Conservation (phyloP, 2,329 filamentous ascomycete genomes). For the Chrysoporthe puriensis region DNA sequence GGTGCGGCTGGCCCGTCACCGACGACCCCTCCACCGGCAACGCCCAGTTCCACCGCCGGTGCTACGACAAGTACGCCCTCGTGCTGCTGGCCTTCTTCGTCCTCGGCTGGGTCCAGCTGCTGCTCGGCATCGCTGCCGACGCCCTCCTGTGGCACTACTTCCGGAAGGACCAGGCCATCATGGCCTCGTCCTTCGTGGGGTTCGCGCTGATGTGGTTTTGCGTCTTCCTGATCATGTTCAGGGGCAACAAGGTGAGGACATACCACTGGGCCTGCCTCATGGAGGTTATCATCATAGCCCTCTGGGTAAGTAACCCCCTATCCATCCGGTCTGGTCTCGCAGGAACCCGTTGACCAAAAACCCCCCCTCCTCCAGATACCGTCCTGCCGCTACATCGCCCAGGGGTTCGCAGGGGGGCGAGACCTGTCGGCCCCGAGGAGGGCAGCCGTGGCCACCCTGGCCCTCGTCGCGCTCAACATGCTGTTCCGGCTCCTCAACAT, state of each 20-base stretch:
- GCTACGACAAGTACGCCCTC: slow-evolving; percentile 44
- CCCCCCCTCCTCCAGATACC: slow-evolving; percentile 29
- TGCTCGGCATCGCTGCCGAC: slow-evolving; percentile 39
- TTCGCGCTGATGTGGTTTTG: slow-evolving; percentile 44
- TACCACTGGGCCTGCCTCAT: slow-evolving; percentile 44
- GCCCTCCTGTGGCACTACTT: slow-evolving; percentile 43
- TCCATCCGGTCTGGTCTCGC: slow-evolving; percentile 23
- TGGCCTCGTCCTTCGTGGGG: slow-evolving; percentile 42
- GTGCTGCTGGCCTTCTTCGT: slow-evolving; percentile 44
- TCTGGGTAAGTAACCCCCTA: slow-evolving; percentile 36
- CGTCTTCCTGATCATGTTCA: slow-evolving; percentile 39
- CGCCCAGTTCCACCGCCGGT: slow-evolving; percentile 46
- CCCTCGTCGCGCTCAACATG: slow-evolving; percentile 33
- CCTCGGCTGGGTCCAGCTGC: slow-evolving; percentile 44
- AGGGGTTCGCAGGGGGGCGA: slow-evolving; percentile 13
- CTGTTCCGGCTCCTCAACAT: slow-evolving; percentile 44
- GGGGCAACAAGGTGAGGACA: slow-evolving; percentile 42
- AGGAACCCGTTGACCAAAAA: slow-evolving; percentile 29
- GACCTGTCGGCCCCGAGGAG: neutral
- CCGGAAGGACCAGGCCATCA: slow-evolving; percentile 35
- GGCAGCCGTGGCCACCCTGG: slow-evolving; percentile 23
- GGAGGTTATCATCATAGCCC: slow-evolving; percentile 41
- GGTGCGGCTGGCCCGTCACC: slow-evolving; percentile 47
- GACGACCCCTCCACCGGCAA: slow-evolving; percentile 38
- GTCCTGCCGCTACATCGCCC: slow-evolving; percentile 35